Conservation (phyloP, 2,329 filamentous ascomycete species). For the Nothophaeocryptopus gaeumannii region DNA sequence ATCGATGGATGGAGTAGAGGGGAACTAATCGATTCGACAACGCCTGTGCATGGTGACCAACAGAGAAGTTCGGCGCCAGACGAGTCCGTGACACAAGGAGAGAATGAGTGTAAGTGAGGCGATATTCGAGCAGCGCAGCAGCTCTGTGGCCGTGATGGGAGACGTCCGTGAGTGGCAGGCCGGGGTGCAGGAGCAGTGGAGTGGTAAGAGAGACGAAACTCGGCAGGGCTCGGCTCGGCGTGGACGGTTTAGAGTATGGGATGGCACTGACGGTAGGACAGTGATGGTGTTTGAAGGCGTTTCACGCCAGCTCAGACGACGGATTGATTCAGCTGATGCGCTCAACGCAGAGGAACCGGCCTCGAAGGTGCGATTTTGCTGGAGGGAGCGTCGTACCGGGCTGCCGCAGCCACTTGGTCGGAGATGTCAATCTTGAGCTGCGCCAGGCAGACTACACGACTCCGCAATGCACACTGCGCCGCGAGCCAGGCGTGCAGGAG, state of each 20-base stretch:
- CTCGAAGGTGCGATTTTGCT: slow-evolving; percentile 8
- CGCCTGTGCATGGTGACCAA: slow-evolving; percentile 23
- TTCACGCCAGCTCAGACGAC: slow-evolving; percentile 1
- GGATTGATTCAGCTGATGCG: slow-evolving; percentile 8
- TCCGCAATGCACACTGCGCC: slow-evolving; percentile 9
- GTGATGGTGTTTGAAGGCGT: slow-evolving; percentile 4
- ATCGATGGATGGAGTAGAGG: slow-evolving; percentile 17
- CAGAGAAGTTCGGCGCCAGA: slow-evolving; percentile 8
- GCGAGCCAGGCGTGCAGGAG: slow-evolving; percentile 11
- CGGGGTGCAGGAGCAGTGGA: background rate
- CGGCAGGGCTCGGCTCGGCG: slow-evolving; percentile 2
- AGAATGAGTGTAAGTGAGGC: slow-evolving; percentile 8
- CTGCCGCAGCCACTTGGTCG: slow-evolving; percentile 12
- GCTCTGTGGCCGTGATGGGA: too few relatives aligned
- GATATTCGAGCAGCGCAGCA: background rate
- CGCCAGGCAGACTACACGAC: slow-evolving; percentile 20
- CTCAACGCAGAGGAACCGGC: slow-evolving; percentile 17
- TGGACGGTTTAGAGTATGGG: slow-evolving; percentile 1
- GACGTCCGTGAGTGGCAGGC: background rate
- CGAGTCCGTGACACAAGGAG: slow-evolving; percentile 13
- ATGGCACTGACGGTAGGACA: background rate
- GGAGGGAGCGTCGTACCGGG: slow-evolving; percentile 9
- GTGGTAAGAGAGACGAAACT: slow-evolving; percentile 5
- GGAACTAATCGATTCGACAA: slow-evolving; percentile 22
- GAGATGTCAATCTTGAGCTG: slow-evolving; percentile 13